Percentiles rank a stretch among this genome's conserved stretches.
These are phyloP conservation scores for Pseudonectria foliicola DNA, from an alignment of 2,329 filamentous ascomycete species.

Conservation along the genomic window DNA sequence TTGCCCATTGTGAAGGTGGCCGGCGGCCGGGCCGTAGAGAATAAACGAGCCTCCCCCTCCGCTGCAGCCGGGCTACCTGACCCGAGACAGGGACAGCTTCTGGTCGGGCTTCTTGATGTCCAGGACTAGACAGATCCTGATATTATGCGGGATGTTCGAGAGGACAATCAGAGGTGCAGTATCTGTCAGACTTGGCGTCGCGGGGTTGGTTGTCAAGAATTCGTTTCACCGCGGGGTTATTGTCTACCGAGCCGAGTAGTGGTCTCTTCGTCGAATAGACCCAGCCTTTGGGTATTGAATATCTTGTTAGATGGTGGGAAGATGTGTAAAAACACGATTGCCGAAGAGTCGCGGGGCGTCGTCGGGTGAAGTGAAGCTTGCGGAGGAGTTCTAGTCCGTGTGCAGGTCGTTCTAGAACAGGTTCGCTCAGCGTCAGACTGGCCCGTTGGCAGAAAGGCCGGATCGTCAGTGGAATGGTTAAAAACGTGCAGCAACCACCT, in stretches of 20 bases:
- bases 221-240: background rate
- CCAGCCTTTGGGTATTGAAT: background rate
- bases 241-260: no score
- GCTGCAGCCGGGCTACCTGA: conserved; percentile 36
- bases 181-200: conserved; percentile 1
- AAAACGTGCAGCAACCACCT: conserved; percentile 6
- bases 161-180: conserved; percentile 3
- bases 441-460: conserved; percentile 1
- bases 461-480: conserved; percentile 2
- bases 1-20: conserved; percentile 55
- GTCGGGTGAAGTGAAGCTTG: conserved; percentile 18
- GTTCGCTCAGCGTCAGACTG: conserved; percentile 22
- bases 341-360: conserved; percentile 8
- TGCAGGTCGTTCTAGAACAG: conserved; percentile 36
- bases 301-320: conserved; percentile 2
- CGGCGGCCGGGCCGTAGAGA: conserved; percentile 53
- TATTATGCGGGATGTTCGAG: conserved; percentile 1
- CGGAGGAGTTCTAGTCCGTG: conserved; percentile 27
- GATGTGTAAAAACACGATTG: conserved; percentile 8
- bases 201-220: background rate
- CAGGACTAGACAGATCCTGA: conserved; percentile 25
- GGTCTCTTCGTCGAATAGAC: no score
- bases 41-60: conserved; percentile 48
- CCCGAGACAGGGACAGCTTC: conserved; percentile 35
- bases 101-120: conserved; percentile 25